Conservation (phyloP, 768 basidiomycete genomes). For the Gymnopilus dilepis region DNA sequence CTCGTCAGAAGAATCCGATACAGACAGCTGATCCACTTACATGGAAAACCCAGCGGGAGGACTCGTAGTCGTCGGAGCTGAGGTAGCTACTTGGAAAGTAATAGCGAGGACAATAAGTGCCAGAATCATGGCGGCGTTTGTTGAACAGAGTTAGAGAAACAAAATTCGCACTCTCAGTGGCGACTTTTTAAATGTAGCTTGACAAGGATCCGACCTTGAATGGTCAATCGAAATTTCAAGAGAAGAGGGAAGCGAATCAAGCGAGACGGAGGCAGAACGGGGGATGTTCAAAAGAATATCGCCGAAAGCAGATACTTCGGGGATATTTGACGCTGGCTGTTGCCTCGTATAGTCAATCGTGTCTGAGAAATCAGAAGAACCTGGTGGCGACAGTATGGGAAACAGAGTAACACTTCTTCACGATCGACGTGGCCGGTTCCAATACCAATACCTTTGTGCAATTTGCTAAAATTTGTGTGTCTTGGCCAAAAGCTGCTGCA, state of each 20-base stretch:
- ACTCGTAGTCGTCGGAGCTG: neutral
- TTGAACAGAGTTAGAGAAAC: neutral
- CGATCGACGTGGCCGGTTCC: neutral
- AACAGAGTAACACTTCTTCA: neutral
- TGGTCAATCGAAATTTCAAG: neutral
- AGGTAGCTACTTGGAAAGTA: neutral
- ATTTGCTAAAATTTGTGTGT: neutral
- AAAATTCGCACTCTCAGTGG: neutral
- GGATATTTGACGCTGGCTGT: neutral
- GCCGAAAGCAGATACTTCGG: neutral
- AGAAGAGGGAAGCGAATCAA: no score
- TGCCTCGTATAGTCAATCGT: neutral
- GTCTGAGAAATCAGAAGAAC: neutral
- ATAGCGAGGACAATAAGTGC: conserved; percentile 28
- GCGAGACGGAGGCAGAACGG: neutral
- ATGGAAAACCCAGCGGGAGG: conserved; percentile 21
- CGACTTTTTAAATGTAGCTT: neutral
- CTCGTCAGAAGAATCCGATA: neutral
- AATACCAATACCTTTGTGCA: neutral
- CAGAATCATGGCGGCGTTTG: conserved; percentile 27
- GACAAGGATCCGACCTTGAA: neutral
- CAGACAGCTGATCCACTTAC: neutral
- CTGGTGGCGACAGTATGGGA: neutral
- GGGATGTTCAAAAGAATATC: neutral
- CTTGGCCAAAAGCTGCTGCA: neutral